Conservation (phyloP, 2,329 filamentous ascomycete genomes). For the Trichophyton schoenleinii region DNA sequence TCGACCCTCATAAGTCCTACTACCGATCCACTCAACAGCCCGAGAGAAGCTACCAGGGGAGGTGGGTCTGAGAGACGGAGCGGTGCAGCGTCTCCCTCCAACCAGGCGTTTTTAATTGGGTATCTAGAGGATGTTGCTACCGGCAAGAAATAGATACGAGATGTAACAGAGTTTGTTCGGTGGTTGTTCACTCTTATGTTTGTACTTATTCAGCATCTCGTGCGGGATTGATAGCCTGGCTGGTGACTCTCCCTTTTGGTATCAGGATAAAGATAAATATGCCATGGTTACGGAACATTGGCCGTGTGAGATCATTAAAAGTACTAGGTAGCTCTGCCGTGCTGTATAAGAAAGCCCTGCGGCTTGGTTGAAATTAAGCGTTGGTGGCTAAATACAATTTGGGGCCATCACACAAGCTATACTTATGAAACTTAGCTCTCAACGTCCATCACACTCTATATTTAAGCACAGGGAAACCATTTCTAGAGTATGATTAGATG, state of each 20-base stretch:
- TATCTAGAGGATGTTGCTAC: slow-evolving; percentile 53
- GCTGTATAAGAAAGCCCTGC: too few relatives aligned
- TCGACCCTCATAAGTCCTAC: not conserved
- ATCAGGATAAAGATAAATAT: not conserved
- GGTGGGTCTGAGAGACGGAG: slow-evolving; percentile 7
- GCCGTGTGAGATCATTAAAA: too few relatives aligned
- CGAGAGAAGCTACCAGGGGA: not conserved
- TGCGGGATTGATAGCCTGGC: not conserved
- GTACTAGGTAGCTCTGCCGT: too few relatives aligned
- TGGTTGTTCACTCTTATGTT: not conserved
- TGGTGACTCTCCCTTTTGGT: not conserved
- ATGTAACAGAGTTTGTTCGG: not conserved
- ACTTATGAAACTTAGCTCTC: too few relatives aligned
- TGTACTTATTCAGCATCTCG: not conserved
- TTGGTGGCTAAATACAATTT: too few relatives aligned
- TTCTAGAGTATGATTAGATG: too few relatives aligned
- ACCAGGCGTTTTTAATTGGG: slow-evolving; percentile 63
- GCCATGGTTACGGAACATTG: not conserved
- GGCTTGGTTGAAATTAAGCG: too few relatives aligned
- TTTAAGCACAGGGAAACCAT: too few relatives aligned
- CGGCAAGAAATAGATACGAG: slow-evolving; percentile 17
- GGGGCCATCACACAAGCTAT: too few relatives aligned
- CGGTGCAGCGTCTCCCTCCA: slow-evolving; percentile 46
- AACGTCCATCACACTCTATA: too few relatives aligned
- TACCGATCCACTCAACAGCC: not conserved